Evolutionary conservation across 176 grass and related monocot species (phyloP).

Genomic region (Ampelocalamus luodianensis): DNA sequence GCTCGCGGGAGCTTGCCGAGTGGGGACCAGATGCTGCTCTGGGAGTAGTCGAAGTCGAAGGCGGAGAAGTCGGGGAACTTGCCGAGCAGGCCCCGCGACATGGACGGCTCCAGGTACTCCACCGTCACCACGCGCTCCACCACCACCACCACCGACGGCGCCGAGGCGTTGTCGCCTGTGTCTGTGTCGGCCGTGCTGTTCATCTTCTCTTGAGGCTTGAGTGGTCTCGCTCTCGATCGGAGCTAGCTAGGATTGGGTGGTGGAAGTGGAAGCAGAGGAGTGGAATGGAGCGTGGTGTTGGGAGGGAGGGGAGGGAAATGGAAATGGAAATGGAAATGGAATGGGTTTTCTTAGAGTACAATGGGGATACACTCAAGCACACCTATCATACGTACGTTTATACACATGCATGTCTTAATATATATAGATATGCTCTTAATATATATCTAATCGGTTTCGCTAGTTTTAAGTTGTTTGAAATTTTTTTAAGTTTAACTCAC

Average conservation of each 20-base stretch:
- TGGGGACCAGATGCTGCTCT: slow-evolving; percentile 96
- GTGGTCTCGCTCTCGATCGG: neutral
- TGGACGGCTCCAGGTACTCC: slow-evolving; percentile 82
- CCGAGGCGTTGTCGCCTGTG: neutral
- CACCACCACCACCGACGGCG: slow-evolving; percentile 28
- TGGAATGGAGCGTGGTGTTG: neutral
- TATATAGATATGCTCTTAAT: no score
- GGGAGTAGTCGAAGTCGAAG: slow-evolving; percentile 91
- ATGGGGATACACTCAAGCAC: no score
- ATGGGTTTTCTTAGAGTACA: no score
- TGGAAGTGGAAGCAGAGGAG: neutral
- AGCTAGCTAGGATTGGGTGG: neutral
- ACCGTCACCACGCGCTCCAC: slow-evolving; percentile 89
- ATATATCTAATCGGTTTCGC: no score
- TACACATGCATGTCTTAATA: no score
- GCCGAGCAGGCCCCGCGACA: slow-evolving; percentile 78
- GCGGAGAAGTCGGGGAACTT: slow-evolving; percentile 84
- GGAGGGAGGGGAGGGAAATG: neutral
- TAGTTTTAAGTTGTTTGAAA: no score
- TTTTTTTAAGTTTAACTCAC: no score
- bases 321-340: no score
- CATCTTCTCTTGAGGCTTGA: slow-evolving; percentile 20
- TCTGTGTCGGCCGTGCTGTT: slow-evolving; percentile 11
- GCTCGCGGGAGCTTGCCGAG: slow-evolving; percentile 67
- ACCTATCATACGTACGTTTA: no score